phyloP scores from a whole-genome alignment of 805 yeast species.

The Candida nanaspora region DNA sequence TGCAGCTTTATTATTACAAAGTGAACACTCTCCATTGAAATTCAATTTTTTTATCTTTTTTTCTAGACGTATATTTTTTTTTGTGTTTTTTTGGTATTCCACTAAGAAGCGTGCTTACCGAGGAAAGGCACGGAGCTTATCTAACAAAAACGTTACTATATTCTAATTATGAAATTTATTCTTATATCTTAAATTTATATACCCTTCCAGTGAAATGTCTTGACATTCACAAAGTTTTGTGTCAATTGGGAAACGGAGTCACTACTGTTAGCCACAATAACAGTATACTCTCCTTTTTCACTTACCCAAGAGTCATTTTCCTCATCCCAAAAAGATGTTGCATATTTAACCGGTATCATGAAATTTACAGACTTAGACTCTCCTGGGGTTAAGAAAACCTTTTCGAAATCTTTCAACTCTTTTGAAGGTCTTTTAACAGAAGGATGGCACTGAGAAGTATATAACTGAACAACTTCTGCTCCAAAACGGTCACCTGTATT shows the following conservation, averaged over 20 bases:
- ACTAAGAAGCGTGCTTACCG: conserved; percentile 18
- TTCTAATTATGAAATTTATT: not conserved
- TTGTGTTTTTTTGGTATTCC: too few relatives aligned
- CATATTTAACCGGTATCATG: conserved; percentile 35
- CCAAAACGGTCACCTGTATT: conserved; percentile 43
- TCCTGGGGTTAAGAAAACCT: conserved; percentile 38
- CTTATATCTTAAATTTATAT: not conserved
- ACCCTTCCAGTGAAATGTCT: not conserved
- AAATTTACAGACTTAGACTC: conserved; percentile 30
- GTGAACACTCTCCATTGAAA: too few relatives aligned
- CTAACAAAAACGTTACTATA: not conserved
- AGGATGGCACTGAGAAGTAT: conserved; percentile 28
- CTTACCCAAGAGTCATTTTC: conserved; percentile 40
- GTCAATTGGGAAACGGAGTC: not conserved
- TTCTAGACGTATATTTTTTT: too few relatives aligned
- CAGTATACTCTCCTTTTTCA: conserved; percentile 29
- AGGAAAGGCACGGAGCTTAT: not conserved
- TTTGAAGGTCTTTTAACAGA: conserved; percentile 42
- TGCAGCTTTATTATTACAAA: too few relatives aligned
- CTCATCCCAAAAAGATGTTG: conserved; percentile 47
- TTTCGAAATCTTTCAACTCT: conserved; percentile 51
- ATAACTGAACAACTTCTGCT: conserved; percentile 48
- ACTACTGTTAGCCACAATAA: not conserved
- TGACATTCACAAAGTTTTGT: not conserved
- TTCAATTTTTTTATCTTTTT: too few relatives aligned